These are phyloP conservation scores for Aschersonia sp. DNA, from an alignment of 2,329 filamentous ascomycete species.

Conservation along the genomic window DNA sequence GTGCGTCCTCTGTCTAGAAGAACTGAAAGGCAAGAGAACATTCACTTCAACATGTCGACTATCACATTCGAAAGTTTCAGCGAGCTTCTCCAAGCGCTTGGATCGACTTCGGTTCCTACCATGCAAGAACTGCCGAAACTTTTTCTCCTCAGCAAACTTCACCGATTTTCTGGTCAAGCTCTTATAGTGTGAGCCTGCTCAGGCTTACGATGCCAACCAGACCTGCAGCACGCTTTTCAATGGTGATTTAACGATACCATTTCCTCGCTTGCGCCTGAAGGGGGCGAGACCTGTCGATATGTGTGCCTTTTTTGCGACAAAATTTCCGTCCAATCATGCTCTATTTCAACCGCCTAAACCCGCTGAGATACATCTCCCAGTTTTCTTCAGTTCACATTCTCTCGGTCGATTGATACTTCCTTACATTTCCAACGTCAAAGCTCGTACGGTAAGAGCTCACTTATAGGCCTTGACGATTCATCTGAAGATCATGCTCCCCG, in stretches of 20 bases:
- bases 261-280: conserved; percentile 15
- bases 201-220: conserved; percentile 16
- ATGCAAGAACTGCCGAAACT: too few species aligned
- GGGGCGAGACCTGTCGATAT: conserved; percentile 4
- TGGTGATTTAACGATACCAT: conserved; percentile 15
- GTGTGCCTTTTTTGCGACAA: conserved; percentile 40
- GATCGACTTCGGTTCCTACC: too few species aligned
- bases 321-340: background rate
- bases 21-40: too few species aligned
- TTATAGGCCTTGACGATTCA: conserved; percentile 35
- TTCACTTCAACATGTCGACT: too few species aligned
- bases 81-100: too few species aligned
- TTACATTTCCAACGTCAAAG: conserved; percentile 40
- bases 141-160: too few species aligned
- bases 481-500: background rate
- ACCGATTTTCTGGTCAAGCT: too few species aligned
- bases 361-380: conserved; percentile 45
- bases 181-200: too few species aligned
- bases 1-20: too few species aligned
- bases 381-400: conserved; percentile 48
- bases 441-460: conserved; percentile 45
- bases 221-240: conserved; percentile 11
- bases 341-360: conserved; percentile 39
- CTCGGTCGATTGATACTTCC: conserved; percentile 43
- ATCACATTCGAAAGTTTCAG: too few species aligned